These are phyloP conservation scores for Fusarium sp. DNA, from an alignment of 2,329 filamentous ascomycete genomes.

Conservation along the genomic window DNA sequence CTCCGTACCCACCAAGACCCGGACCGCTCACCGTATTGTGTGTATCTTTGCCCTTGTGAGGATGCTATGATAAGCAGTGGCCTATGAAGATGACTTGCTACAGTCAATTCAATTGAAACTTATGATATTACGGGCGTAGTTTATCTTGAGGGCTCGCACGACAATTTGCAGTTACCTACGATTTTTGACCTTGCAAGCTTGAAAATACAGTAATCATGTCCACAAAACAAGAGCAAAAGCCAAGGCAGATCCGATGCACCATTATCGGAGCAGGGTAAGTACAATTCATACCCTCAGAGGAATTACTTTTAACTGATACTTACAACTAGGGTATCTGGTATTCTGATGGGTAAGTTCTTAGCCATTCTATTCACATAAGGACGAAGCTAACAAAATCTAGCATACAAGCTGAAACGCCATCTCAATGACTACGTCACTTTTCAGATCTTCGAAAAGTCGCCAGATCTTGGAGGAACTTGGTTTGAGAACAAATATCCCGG, in stretches of 20 bases:
- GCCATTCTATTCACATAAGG: rapidly evolving
- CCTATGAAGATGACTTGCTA: not conserved
- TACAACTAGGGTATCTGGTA: not conserved
- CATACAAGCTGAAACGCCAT: slow-evolving; percentile 25
- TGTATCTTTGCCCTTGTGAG: not conserved
- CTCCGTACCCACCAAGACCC: not conserved
- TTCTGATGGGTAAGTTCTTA: not conserved
- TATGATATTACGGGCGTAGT: not conserved
- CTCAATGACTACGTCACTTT: slow-evolving; percentile 11
- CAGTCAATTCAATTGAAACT: rapidly evolving
- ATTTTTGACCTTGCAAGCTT: rapidly evolving
- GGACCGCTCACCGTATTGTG: not conserved
- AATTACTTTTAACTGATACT: rapidly evolving
- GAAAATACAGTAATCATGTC: not conserved
- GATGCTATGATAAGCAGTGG: not conserved
- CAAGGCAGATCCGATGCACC: not conserved
- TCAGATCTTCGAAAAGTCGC: slow-evolving; percentile 64
- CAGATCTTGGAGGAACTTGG: slow-evolving; percentile 66
- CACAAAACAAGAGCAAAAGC: not conserved
- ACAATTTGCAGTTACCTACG: rapidly evolving
- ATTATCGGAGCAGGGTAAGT: not conserved
- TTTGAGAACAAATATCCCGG: slow-evolving; percentile 63
- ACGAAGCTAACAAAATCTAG: slow-evolving; percentile 37
- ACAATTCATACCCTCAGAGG: rapidly evolving
- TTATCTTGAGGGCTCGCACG: rapidly evolving